A percentile compares a stretch with the other conserved stretches of the same genome.
Evolutionary conservation across 352 stramenopile genomes (phyloP).

Genomic region (Phytophthora cryptogea): DNA sequence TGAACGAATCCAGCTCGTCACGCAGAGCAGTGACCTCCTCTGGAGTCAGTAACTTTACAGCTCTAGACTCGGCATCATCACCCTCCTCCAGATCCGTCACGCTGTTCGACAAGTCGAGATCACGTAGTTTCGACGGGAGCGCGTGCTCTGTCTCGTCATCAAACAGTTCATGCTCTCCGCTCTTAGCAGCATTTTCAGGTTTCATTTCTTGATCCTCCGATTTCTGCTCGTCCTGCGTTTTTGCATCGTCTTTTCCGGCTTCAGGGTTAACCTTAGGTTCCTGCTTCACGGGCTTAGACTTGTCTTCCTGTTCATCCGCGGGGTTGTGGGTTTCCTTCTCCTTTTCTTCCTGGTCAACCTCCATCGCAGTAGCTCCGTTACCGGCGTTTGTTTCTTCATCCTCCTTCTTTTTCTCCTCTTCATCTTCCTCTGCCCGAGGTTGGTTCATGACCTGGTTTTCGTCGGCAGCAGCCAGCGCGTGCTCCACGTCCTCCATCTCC

Average conservation of each 20-base stretch:
- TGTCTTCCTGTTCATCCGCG: slow-evolving; percentile 34
- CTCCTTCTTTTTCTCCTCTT: slow-evolving; percentile 53
- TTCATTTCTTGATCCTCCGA: slow-evolving; percentile 30
- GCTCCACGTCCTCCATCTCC: slow-evolving; percentile 66
- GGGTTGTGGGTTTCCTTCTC: slow-evolving; percentile 41
- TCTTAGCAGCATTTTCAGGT: slow-evolving; percentile 25
- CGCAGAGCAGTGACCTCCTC: slow-evolving; percentile 79
- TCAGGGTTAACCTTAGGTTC: slow-evolving; percentile 28
- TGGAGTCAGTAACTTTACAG: slow-evolving; percentile 45
- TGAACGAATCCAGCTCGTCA: slow-evolving; percentile 80
- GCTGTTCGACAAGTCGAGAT: slow-evolving; percentile 43
- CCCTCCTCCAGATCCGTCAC: slow-evolving; percentile 41
- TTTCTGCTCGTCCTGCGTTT: slow-evolving; percentile 28
- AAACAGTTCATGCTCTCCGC: slow-evolving; percentile 37
- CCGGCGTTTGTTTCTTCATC: slow-evolving; percentile 42
- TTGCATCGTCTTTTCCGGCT: slow-evolving; percentile 24
- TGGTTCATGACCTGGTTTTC: slow-evolving; percentile 76
- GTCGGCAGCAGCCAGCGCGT: slow-evolving; percentile 66
- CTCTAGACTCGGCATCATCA: slow-evolving; percentile 37
- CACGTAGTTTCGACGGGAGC: slow-evolving; percentile 37
- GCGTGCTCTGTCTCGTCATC: slow-evolving; percentile 38
- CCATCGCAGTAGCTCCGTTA: slow-evolving; percentile 59
- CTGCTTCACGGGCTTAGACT: slow-evolving; percentile 37
- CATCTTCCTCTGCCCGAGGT: slow-evolving; percentile 48
- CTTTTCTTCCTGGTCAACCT: slow-evolving; percentile 66